A percentile compares a stretch with the other conserved stretches of the same genome.
Evolutionary conservation across 2,329 filamentous ascomycete species (phyloP).

Genomic region (Didymosphaeria variabile): DNA sequence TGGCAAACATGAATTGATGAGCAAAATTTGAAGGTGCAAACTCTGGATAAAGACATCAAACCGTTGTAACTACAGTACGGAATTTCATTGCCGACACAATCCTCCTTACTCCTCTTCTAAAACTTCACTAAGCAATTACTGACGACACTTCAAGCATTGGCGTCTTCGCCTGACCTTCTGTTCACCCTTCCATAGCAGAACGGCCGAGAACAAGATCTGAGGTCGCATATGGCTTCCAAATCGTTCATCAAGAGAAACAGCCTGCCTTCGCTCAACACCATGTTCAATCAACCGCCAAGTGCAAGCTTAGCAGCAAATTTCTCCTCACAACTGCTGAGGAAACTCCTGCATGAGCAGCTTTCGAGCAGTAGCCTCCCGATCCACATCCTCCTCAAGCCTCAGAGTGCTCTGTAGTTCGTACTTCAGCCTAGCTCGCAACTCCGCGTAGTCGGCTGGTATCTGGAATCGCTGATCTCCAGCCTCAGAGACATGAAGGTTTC

Average conservation of each 20-base stretch:
- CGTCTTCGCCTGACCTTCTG: too few relatives aligned
- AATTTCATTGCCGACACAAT: too few relatives aligned
- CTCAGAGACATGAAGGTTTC: not conserved
- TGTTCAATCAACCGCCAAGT: not conserved
- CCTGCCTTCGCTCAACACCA: not conserved
- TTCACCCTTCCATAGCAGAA: too few relatives aligned
- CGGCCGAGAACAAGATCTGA: too few relatives aligned
- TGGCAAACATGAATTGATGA: too few relatives aligned
- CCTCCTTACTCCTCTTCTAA: too few relatives aligned
- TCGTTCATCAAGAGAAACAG: not conserved
- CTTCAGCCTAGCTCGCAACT: not conserved
- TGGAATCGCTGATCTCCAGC: not conserved
- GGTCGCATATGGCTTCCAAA: not conserved
- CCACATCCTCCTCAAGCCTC: not conserved
- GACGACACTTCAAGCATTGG: too few relatives aligned
- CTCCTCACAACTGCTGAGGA: not conserved
- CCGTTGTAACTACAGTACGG: too few relatives aligned
- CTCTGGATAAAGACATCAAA: too few relatives aligned
- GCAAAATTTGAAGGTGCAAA: too few relatives aligned
- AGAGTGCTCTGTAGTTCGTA: not conserved
- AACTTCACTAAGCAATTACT: too few relatives aligned
- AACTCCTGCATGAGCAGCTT: conserved; percentile 1
- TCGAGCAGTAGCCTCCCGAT: not conserved
- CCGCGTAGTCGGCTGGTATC: not conserved
- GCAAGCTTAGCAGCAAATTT: not conserved